Base-by-base conservation (phyloP, 2,329 filamentous ascomycete species). In the Raffaelea deltoideospora region DNA sequence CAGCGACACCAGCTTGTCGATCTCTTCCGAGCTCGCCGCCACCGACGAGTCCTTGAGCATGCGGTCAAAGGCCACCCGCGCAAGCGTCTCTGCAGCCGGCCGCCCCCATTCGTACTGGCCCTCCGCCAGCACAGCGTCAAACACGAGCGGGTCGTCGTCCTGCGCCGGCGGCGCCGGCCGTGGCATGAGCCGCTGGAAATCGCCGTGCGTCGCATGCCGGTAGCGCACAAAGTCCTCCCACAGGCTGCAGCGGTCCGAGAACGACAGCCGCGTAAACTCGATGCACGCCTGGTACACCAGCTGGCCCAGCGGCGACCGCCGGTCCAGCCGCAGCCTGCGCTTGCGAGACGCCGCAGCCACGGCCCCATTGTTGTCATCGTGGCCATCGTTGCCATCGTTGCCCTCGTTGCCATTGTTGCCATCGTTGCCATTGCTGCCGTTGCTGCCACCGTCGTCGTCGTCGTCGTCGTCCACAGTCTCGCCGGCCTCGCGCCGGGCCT, bases 141-240 rank as follows among this genome's bases (percentile, higher is more conserved):
- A 68, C 55, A 68, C 63, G 32, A 68, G 50, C 15, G 76, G 54
- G 2, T 64, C 38, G 3, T 27, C 30, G n/a, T n/a, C n/a, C n/a
- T n/a, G n/a, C n/a, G n/a, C n/a, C n/a, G n/a, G n/a, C 5, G 66
- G 62, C 11, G 24, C 29, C 34, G 37, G 31, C 34, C 35, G 38
- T 0, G 71, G 65, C 15, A 79, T 64, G 44, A 77, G 80, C 31
- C 67, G 61, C 52, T 30, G 72, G 42, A 82, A 67, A 41, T 76
- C 69, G 3, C 62, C 55, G 20, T 77, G 74, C 2, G 85, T 90
- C 0, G 80, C 76, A 47, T 85, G 70, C 33, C 87, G 72, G 56
- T 92, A 96, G 36, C 67, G 69, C 42, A 88, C 73, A 56, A 95
- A 88, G 3, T 72, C 71, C 42, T 76, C 77, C 87, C 90, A 96